Base-by-base conservation (phyloP, 2,329 filamentous ascomycete genomes). In the Cytospora piceae region DNA sequence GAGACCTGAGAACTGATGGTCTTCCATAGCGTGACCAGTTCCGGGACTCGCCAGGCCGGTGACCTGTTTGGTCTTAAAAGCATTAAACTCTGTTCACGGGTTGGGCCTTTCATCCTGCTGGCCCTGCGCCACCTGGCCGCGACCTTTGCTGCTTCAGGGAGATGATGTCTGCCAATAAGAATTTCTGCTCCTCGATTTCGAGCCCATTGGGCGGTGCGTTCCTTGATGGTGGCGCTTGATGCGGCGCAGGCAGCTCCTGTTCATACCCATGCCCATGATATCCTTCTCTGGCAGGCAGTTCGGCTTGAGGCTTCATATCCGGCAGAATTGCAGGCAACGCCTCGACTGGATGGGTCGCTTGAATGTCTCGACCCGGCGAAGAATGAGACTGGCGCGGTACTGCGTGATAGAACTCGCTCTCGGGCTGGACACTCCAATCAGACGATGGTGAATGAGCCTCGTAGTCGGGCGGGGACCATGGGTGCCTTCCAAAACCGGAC, bases 391-490 rank as follows among this genome's bases (percentile, higher is more conserved):
- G 51, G 6, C 24, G 63, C n/a, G 55, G 32, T 0, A 32, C 37
- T 11, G 59, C 63, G 29, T 64, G 60, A 15, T 14, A 15, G 14
- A 67, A 65, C 6, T 46, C 63, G 8, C 39, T 20, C 4, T 67
- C 66, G 34, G 46, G 37, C 17, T 67, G 66, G 20, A 63, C 14
- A 15, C 66, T 67, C 42, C 63, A 66, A 6, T 58, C 63, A n/a
- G 66, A 60, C 7, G 64, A 34, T 11, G 63, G 58, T 8, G 63
- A 63, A 17, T 66, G 63, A 11, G 15, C 49, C 11, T 67, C 66
- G n/a, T 67, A 67, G 31, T 67, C 66, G 3, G 66, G 66, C 20
- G 66, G 66, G 27, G 66, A 67, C 66, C 66, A 67, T 9, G 66
- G 66, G 24, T 67, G 66, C 20, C 66, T 63, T 7, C 46, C 59